These are phyloP conservation scores for Rutstroemia sp. DNA, from an alignment of 2,329 filamentous ascomycete genomes.

Conservation along the genomic window DNA sequence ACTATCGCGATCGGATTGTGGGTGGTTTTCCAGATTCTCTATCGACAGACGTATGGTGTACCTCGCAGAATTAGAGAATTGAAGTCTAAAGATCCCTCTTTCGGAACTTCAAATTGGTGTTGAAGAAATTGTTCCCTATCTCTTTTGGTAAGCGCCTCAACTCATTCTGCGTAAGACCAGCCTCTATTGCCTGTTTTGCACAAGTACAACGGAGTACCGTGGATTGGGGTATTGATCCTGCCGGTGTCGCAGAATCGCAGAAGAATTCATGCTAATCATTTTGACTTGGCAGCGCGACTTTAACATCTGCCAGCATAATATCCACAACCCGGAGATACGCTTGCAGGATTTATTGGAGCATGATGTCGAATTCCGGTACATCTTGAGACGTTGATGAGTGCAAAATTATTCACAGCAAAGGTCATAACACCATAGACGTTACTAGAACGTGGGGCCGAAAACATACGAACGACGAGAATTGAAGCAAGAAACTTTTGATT, in stretches of 20 bases:
- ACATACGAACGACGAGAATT: slow-evolving; percentile 12
- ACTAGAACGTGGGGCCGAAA: slow-evolving; percentile 12
- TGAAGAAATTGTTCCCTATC: neutral
- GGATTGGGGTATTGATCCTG: neutral
- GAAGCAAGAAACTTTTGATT: slow-evolving; percentile 10
- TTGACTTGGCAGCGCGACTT: slow-evolving; percentile 14
- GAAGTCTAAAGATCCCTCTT: neutral
- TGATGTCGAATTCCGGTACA: slow-evolving; percentile 20
- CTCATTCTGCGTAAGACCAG: neutral
- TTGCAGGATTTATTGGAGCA: slow-evolving; percentile 14
- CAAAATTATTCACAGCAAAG: slow-evolving; percentile 14
- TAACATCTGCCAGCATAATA: slow-evolving; percentile 1
- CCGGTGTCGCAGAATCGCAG: neutral
- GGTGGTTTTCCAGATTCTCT: slow-evolving; percentile 1
- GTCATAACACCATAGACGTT: slow-evolving; percentile 18
- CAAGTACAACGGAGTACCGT: neutral
- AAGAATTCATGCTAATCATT: slow-evolving; percentile 18
- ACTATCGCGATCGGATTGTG: neutral
- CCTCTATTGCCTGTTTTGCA: neutral
- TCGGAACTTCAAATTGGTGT: neutral
- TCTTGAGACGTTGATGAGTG: slow-evolving; percentile 24
- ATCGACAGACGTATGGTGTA: neutral
- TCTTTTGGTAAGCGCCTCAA: neutral
- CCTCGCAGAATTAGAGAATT: neutral
- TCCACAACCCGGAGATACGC: neutral